Evolutionary conservation across 2,329 filamentous ascomycete genomes (phyloP).

Genomic region (Epichloe hybrida): DNA sequence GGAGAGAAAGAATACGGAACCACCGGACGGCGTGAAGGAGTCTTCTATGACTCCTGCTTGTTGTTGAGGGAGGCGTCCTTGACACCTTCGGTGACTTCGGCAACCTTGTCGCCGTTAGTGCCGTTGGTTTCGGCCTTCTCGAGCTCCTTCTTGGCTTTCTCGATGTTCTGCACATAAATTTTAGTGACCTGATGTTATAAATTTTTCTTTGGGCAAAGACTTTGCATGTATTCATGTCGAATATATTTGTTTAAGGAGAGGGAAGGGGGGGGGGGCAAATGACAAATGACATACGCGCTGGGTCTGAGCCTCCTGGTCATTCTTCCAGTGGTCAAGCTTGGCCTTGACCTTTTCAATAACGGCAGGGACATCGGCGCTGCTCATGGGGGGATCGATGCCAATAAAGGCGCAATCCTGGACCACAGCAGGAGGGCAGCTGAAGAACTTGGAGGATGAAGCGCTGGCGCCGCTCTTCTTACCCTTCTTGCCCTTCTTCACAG

Average conservation of each 20-base stretch:
- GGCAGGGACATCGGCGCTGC: conserved; percentile 64
- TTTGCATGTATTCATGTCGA: no score
- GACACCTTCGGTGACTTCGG: conserved; percentile 37
- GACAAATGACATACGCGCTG: conserved; percentile 57
- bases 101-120: conserved; percentile 36
- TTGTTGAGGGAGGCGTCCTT: conserved; percentile 40
- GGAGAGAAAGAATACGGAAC: not conserved
- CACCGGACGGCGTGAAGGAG: no score
- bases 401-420: conserved; percentile 82
- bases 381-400: conserved; percentile 84
- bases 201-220: not conserved
- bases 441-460: conserved; percentile 39
- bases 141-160: conserved; percentile 92
- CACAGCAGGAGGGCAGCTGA: conserved; percentile 80
- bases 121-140: conserved; percentile 44
- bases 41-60: conserved; percentile 31
- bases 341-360: conserved; percentile 81
- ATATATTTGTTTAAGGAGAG: no score
- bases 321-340: conserved; percentile 86
- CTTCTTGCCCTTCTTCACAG: conserved; percentile 76
- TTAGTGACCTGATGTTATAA: not conserved
- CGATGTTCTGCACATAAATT: conserved; percentile 62
- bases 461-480: conserved; percentile 51
- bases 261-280: not conserved
- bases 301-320: conserved; percentile 78